Evolutionary conservation across 2,329 filamentous ascomycete species (phyloP), one percentile per base, ranked within the genome.

Genomic region (Dothiorella sarmentorum): DNA sequence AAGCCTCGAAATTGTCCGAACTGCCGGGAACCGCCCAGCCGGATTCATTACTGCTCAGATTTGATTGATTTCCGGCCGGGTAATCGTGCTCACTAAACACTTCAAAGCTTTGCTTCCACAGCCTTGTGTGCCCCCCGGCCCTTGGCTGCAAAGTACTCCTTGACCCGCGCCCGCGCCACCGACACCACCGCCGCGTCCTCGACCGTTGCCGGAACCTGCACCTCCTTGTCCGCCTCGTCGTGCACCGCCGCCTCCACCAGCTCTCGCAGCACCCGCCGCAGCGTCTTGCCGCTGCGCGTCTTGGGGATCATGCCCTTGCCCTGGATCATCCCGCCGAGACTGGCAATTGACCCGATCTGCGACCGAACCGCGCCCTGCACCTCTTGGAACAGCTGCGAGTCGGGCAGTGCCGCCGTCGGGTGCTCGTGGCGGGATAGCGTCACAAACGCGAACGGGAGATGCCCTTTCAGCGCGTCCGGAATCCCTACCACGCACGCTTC

Each of bases 401-500:
- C 72, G 4, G 81, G 80, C 3, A 82, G 71, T 9, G 82, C 82
- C 7, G 79, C 80, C 57, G 29, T 29, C 37, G 47, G 29, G 27
- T 53, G 27, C 3, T 78, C 70, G 11, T 79, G 74, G 0, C 81
- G 75, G 1, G 77, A 75, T n/a, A 83, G 77, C 0, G 84, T 87
- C 65, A 96, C 80, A 70, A 97, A 96, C 9, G 91, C 92, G 68
- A 97, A 96, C 0, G 93, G 92, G 5, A 96, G 82, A 66, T 96
- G 91, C 17, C 92, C 93, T 71, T 97, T 97, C 42, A 96, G 78
- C 0, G 84, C 73, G 68, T 97, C 92, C 0, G 92, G 91, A 59
- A 96, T 87, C 40, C 89, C 88, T 26, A 97, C 86, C 1, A 97
- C 89, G 65, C 90, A 91, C 56, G 88, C 89, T 78, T 97, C 92